Percentiles rank a stretch among this genome's conserved stretches.
These are phyloP conservation scores for Pseudohalonectria lignicola DNA, from an alignment of 2,329 filamentous ascomycete genomes.

Conservation along the genomic window DNA sequence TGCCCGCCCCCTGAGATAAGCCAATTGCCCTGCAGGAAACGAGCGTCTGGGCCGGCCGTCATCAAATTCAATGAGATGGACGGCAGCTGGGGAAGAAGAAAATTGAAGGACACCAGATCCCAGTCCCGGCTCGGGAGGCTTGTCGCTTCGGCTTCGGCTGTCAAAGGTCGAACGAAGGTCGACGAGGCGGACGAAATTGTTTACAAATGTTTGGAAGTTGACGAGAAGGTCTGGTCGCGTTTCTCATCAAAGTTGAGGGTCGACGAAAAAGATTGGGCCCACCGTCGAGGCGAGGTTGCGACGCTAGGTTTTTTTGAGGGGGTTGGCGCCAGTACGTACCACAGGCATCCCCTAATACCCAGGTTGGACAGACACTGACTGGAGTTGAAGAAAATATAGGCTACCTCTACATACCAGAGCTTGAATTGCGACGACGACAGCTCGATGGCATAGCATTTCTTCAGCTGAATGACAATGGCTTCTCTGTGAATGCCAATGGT, in stretches of 20 bases:
- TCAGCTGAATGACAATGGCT: background rate
- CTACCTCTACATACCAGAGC: too few species aligned
- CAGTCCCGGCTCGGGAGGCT: background rate
- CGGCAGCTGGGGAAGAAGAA: background rate
- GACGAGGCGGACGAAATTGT: background rate
- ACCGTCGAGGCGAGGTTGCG: background rate
- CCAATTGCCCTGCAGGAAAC: background rate
- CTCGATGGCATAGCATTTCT: too few species aligned
- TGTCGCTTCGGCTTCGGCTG: background rate
- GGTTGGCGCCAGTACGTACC: background rate
- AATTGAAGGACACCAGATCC: background rate
- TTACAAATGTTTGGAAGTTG: too few species aligned
- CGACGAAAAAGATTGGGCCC: background rate
- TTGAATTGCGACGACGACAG: too few species aligned
- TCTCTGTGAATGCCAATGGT: background rate
- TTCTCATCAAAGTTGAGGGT: background rate
- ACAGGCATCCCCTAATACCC: too few species aligned
- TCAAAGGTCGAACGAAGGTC: background rate
- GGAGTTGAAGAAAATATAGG: too few species aligned
- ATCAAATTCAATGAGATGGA: background rate
- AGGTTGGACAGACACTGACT: too few species aligned
- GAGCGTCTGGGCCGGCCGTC: background rate
- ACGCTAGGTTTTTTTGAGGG: background rate
- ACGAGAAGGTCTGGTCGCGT: too few species aligned
- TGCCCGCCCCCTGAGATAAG: background rate